These are phyloP conservation scores for Sordariomycetes sp. DNA, from an alignment of 2,329 filamentous ascomycete species.

Conservation along the genomic window DNA sequence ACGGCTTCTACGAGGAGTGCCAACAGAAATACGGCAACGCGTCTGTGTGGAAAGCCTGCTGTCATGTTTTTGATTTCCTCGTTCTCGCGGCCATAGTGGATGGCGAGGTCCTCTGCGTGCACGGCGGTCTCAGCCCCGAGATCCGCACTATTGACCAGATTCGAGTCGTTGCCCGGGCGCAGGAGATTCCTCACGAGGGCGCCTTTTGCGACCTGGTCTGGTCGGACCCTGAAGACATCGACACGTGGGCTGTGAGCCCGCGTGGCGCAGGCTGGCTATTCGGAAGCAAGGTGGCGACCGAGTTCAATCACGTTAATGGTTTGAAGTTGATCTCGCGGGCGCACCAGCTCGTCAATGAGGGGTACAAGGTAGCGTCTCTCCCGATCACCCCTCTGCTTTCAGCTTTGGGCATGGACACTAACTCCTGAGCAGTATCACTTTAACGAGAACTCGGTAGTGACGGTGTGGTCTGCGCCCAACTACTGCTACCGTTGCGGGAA, in stretches of 20 bases:
- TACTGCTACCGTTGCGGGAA: slow-evolving; percentile 95
- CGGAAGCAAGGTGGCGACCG: slow-evolving; percentile 91
- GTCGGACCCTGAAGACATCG: slow-evolving; percentile 94
- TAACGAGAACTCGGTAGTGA: slow-evolving; percentile 87
- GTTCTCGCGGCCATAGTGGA: slow-evolving; percentile 96
- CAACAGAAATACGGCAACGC: slow-evolving; percentile 97
- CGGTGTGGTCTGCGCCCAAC: slow-evolving; percentile 96
- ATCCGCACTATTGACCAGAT: slow-evolving; percentile 99
- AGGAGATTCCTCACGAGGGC: slow-evolving; percentile 96
- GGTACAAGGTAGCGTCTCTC: slow-evolving; percentile 64
- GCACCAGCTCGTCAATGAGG: slow-evolving; percentile 97
- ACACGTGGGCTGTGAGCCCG: slow-evolving; percentile 92
- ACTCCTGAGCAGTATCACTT: slow-evolving; percentile 64
- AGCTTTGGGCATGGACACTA: slow-evolving; percentile 12
- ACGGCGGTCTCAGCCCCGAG: slow-evolving; percentile 79
- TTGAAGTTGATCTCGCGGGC: slow-evolving; percentile 92
- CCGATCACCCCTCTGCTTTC: slow-evolving; percentile 5
- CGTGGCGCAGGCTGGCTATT: slow-evolving; percentile 97
- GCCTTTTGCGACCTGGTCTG: slow-evolving; percentile 97
- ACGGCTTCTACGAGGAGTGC: slow-evolving; percentile 98
- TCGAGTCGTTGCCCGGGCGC: slow-evolving; percentile 92
- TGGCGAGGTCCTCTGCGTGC: slow-evolving; percentile 95
- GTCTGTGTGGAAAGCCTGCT: slow-evolving; percentile 99
- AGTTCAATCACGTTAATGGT: slow-evolving; percentile 94
- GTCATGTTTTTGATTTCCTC: slow-evolving; percentile 97